Evolutionary conservation across 176 grass and related monocot genomes (phyloP).

Genomic region (Triticum turgidum): DNA sequence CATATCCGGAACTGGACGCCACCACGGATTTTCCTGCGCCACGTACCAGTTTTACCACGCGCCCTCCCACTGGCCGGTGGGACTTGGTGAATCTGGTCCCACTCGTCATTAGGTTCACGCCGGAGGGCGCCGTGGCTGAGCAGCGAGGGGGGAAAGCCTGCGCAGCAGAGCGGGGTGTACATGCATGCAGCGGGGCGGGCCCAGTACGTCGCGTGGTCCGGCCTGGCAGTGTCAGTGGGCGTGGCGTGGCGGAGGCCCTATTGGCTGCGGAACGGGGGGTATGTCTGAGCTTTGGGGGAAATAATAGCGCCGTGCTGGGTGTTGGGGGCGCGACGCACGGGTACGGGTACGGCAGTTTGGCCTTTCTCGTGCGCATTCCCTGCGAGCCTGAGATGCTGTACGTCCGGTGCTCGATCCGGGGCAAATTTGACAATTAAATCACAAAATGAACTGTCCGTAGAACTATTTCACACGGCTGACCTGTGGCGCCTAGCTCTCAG

Average conservation of each 20-base stretch:
- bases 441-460: no score
- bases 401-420: neutral
- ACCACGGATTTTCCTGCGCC: neutral
- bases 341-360: constrained; percentile 36
- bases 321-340: constrained; percentile 20
- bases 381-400: constrained; percentile 12
- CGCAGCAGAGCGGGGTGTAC: constrained; percentile 14
- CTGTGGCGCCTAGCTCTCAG: no score
- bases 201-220: constrained; percentile 22
- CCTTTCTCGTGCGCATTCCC: neutral
- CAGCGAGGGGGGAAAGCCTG: neutral
- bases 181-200: constrained; percentile 3
- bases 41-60: fast-evolving
- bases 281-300: constrained; percentile 53
- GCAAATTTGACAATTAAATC: no score
- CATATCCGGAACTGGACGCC: constrained; percentile 29
- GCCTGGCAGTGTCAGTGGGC: constrained; percentile 27
- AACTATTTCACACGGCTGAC: no score
- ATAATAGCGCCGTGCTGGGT: constrained; percentile 38
- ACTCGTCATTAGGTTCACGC: neutral
- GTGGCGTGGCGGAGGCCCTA: neutral
- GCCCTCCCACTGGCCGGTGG: fast-evolving
- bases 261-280: constrained; percentile 51
- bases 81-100: fast-evolving
- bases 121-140: no score